Evolutionary conservation across 257 asterid species (phyloP), one percentile per base, ranked within the genome.

Genomic region (Avicennia marina): DNA sequence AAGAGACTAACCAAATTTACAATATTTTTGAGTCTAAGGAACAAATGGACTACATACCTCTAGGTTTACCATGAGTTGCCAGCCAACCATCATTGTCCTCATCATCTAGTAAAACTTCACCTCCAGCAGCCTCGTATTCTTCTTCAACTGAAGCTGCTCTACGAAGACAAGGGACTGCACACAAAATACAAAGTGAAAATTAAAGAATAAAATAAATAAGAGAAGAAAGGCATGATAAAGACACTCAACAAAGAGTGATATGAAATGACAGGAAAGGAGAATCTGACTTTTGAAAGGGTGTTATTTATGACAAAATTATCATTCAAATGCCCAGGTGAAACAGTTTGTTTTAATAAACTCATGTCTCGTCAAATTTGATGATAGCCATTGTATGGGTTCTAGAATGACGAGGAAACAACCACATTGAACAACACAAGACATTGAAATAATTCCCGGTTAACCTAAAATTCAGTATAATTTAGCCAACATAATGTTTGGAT

Each of bases 101-200:
- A 3, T 86, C 65, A 65, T 89, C 96, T 65, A 93, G 79, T 58
- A 93, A 75, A 56, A 89, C 82, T 76, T 93, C 99, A 72, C 97
- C 99, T 52, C 96, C 97, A 42, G 95, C 91, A 63, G 94, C 99
- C 65, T 89, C 99, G 62, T 93, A 89, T 63, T 93, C 99, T 77
- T 93, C 97, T 72, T 76, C 97, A 20, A 93, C 60, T 19, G 97
- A 86, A 67, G 97, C 87, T 48, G 99, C 99, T 74, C 97, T 84
- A 24, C 96, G 83, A 25, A 89, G 76, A 72, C 99, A 93, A 15
- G 99, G 99, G 45, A 89, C 99, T 93, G 74, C 49, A 65, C 41
- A 48, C 20, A 53, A 38, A 64, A 67, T 60, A 59, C 45, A 53
- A 27, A 43, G 34, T 53, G 25, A 48, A 48, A 41, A 15, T 27